A percentile compares a stretch with the other conserved stretches of the same genome.
Conservation (phyloP, 2,329 filamentous ascomycete genomes). For the Stachybotrys echinatus region DNA sequence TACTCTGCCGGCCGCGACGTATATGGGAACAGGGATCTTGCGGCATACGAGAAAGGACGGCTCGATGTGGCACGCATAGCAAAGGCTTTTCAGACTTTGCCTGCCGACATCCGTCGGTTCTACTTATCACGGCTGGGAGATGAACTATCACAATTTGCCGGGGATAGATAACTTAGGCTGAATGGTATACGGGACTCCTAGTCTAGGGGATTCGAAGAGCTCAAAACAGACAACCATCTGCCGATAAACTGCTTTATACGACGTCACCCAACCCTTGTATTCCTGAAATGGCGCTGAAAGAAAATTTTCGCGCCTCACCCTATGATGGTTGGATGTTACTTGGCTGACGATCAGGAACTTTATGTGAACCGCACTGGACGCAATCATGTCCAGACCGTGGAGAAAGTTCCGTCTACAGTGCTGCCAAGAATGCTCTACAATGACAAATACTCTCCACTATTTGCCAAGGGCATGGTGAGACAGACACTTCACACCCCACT, state of each 20-base stretch:
- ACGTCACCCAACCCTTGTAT: too few relatives aligned
- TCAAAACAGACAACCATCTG: neutral
- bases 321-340: too few relatives aligned
- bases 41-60: constrained; percentile 77
- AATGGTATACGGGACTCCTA: neutral
- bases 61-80: constrained; percentile 64
- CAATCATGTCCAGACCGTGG: too few relatives aligned
- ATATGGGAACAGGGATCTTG: constrained; percentile 82
- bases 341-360: too few relatives aligned
- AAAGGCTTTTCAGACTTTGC: constrained; percentile 59
- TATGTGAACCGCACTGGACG: too few relatives aligned
- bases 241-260: too few relatives aligned
- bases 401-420: too few relatives aligned
- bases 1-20: constrained; percentile 76
- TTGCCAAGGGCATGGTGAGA: neutral
- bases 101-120: constrained; percentile 63
- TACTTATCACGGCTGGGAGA: constrained; percentile 68
- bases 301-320: too few relatives aligned
- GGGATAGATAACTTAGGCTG: constrained; percentile 8
- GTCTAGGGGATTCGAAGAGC: too few relatives aligned
- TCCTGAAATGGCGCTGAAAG: too few relatives aligned
- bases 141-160: constrained; percentile 45
- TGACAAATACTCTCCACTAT: too few relatives aligned
- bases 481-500: neutral
- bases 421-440: too few relatives aligned